A percentile compares a stretch with the other conserved stretches of the same genome.
These are phyloP conservation scores for Mortierella sp. DNA, from an alignment of 371 early-diverging fungal species.

Conservation along the genomic window DNA sequence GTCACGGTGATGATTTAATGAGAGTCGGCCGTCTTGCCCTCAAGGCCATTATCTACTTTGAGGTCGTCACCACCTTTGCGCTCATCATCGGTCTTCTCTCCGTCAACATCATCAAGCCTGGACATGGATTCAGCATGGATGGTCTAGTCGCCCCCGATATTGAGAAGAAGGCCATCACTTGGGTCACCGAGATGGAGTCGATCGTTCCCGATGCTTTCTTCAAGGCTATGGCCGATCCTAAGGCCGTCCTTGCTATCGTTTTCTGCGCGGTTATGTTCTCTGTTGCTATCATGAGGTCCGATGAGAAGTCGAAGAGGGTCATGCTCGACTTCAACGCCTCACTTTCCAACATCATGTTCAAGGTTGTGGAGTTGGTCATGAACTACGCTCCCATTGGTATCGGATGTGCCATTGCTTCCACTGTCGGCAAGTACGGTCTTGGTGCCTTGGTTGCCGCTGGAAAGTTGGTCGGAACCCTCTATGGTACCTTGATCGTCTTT, in stretches of 20 bases:
- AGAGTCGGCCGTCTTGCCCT: constrained; percentile 74
- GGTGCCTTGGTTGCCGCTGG: constrained; percentile 71
- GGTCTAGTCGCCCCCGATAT: constrained; percentile 51
- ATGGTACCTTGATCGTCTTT: constrained; percentile 71
- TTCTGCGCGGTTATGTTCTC: constrained; percentile 80
- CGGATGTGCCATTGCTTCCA: constrained; percentile 72
- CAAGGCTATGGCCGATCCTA: constrained; percentile 60
- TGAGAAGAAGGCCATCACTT: constrained; percentile 60
- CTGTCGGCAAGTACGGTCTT: constrained; percentile 77
- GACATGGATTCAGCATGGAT: constrained; percentile 56
- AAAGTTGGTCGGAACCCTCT: constrained; percentile 77
- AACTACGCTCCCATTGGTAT: constrained; percentile 85
- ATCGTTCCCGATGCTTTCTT: constrained; percentile 72
- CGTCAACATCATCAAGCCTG: constrained; percentile 78
- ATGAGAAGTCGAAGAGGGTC: constrained; percentile 61
- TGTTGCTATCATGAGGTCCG: constrained; percentile 68
- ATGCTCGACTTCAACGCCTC: constrained; percentile 71
- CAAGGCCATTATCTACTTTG: constrained; percentile 76
- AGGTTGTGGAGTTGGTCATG: constrained; percentile 75
- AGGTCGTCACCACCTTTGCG: constrained; percentile 76
- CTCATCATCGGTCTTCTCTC: constrained; percentile 76
- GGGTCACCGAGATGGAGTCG: constrained; percentile 60
- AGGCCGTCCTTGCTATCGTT: constrained; percentile 74
- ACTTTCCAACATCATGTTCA: constrained; percentile 77
- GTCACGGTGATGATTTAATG: constrained; percentile 79